Evolutionary conservation across 352 stramenopile species (phyloP), one percentile per base, ranked within the genome.

Genomic region (Phytophthora multivora): DNA sequence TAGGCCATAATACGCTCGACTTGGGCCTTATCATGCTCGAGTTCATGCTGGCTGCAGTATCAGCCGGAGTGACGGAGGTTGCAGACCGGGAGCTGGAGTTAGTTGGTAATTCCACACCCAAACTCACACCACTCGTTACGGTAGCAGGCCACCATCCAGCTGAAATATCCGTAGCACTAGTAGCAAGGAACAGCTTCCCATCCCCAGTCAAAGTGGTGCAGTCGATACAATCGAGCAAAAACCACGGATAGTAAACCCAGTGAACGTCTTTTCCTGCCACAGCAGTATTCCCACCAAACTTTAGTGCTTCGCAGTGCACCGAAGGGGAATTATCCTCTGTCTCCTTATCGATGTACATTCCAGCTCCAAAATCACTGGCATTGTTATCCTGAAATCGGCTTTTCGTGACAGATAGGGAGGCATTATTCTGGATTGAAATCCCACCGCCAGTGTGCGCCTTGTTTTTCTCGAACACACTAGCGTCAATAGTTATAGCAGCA

Each of bases 111-210:
- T 41, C 41, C 3, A 73, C 35, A 2, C 73, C 71, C 16, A 90
- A 28, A 21, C 69, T 77, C 3, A 92, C 81, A 18, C 80, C 83
- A 49, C 80, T 90, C 1, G 75, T 90, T 2, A 89, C 81, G n/a
- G 16, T 71, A 0, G 28, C 7, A 4, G 83, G 83, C 83, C 83
- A 90, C 79, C 79, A 90, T 4, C 79, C 83, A 2, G 49, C 12
- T 0, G 63, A 73, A 9, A 90, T 73, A 6, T 13, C 41, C 12
- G 66, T 72, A 1, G 80, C 70, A 53, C 78, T 90, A 4, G 77
- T 86, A 15, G 71, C 59, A 2, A 82, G 59, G 3, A 26, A 30
- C 2, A 77, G 16, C 1, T 28, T 19, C 0, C 42, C 25, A 7
- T 11, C 30, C 0, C 53, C 50, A 5, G 43, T 53, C 0, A 33